Evolutionary conservation across 2,329 filamentous ascomycete species (phyloP), one percentile per base, ranked within the genome.

Genomic region (Colletotrichum falcatum): DNA sequence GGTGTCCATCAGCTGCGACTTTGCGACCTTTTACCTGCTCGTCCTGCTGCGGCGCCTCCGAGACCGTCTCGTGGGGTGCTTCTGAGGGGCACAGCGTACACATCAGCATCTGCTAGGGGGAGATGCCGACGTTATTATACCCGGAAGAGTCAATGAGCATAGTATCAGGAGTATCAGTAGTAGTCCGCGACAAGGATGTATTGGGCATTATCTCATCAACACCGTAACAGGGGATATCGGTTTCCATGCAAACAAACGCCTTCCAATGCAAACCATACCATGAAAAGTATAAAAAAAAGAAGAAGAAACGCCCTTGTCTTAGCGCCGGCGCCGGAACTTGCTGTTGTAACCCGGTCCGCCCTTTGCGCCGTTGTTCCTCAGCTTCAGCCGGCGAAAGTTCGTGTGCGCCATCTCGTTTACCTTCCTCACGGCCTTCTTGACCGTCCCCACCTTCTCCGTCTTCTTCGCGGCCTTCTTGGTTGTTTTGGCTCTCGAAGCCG

Each of bases 361-460:
- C 78, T 91, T 91, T n/a, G 87, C 81, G 4, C 89, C 89, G 3
- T 83, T 81, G 74, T 90, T 91, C 74, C 83, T 84, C 76, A 92
- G 80, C 82, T 92, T 92, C 70, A 92, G 78, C 65, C 88, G 81
- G 78, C 89, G 89, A 79, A 91, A 92, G 80, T 92, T 92, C 72
- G 89, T 85, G 75, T 91, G 87, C 18, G 90, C 89, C 74, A 89
- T 79, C 72, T 88, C 88, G 75, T 88, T 90, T 60, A 92, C 88
- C 81, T 91, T 92, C 75, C 85, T 85, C 30, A 81, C 83, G 7
- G 82, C 82, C 77, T 86, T 87, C 77, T 85, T 86, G 54, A 89
- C 82, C 44, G 79, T 78, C 20, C 83, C 83, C 46, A 82, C 83
- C 72, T 82, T 80, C 61, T 77, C 79, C n/a, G 54, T 61, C 51